Evolutionary conservation across 2,329 filamentous ascomycete genomes (phyloP).

Genomic region (Penicillium capsulatum): DNA sequence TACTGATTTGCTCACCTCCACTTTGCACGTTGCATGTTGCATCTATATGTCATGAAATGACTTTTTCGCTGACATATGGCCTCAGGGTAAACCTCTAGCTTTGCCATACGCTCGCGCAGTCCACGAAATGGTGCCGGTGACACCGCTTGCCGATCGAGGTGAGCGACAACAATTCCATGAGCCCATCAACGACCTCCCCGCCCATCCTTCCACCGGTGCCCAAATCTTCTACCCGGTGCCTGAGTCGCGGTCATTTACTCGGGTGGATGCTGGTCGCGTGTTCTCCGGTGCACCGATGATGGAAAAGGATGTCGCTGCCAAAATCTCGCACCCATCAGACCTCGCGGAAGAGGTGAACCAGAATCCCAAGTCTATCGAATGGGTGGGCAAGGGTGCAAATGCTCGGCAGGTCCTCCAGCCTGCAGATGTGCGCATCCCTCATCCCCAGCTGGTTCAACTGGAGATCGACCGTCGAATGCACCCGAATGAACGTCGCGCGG

Average conservation of each 20-base stretch:
- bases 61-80: constrained; percentile 11
- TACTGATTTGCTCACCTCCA: constrained; percentile 23
- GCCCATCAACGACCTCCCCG: constrained; percentile 60
- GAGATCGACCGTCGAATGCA: constrained; percentile 44
- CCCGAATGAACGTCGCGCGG: constrained; percentile 32
- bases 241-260: constrained; percentile 62
- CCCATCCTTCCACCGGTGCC: constrained; percentile 53
- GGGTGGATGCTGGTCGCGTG: constrained; percentile 60
- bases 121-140: constrained; percentile 72
- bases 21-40: constrained; percentile 2
- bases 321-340: constrained; percentile 28
- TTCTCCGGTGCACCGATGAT: constrained; percentile 49
- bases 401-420: constrained; percentile 54
- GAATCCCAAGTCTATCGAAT: constrained; percentile 36
- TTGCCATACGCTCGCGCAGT: constrained; percentile 72
- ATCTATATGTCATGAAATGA: constrained; percentile 17
- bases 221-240: constrained; percentile 61
- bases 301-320: constrained; percentile 20
- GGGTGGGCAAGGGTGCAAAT: constrained; percentile 41
- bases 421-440: constrained; percentile 60
- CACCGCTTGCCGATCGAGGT: constrained; percentile 41
- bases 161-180: constrained; percentile 50
- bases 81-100: constrained; percentile 71
- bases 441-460: constrained; percentile 54
- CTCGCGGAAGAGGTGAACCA: constrained; percentile 32